Base-by-base conservation (phyloP, 2,329 filamentous ascomycete genomes). In the Cordyceps militaris region DNA sequence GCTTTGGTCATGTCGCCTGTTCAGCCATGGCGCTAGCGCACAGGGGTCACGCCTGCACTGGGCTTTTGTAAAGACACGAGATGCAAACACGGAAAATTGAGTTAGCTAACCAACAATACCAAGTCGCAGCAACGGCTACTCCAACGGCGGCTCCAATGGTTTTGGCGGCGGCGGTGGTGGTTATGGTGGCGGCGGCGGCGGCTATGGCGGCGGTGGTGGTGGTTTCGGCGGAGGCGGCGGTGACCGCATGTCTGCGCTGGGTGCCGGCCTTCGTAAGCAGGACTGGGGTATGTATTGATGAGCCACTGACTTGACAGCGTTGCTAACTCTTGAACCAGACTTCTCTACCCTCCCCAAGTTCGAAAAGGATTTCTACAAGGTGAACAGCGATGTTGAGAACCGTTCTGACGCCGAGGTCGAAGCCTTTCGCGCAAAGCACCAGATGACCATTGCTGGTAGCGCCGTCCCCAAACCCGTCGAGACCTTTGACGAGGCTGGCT, bases 361-460 rank as follows among this genome's bases (percentile, higher is more conserved):
- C 77, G 94, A 99, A 73, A 99, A 99, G 78, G 92, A 89, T 9
- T 99, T 99, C 79, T 99, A 99, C 84, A 96, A 97, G 79, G 94
- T 97, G 76, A 86, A 94, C 70, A 81, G 87, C 32, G 84, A 84
- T 60, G 93, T 99, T 61, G 75, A 85, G 61, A 79, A 74, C 67
- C 89, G 94, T 69, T 85, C 90, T 13, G 72, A 83, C 43, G 83
- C 83, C 58, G 93, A 97, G 62, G 88, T 99, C 59, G 88, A 92
- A 28, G 88, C 86, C 57, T 99, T 96, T 81, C 89, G 94, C 70
- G 85, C 84, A 69, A 84, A 90, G 69, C 85, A 94, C 68, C 81
- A 90, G 69, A 97, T 99, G 74, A 83, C 91, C 47, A 81, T 97
- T 57, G 80, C 87, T 66, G 94, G 94, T 62, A 76, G 65, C 61